Base-by-base conservation (phyloP, 768 basidiomycete genomes). In the Pisolithus tinctorius region DNA sequence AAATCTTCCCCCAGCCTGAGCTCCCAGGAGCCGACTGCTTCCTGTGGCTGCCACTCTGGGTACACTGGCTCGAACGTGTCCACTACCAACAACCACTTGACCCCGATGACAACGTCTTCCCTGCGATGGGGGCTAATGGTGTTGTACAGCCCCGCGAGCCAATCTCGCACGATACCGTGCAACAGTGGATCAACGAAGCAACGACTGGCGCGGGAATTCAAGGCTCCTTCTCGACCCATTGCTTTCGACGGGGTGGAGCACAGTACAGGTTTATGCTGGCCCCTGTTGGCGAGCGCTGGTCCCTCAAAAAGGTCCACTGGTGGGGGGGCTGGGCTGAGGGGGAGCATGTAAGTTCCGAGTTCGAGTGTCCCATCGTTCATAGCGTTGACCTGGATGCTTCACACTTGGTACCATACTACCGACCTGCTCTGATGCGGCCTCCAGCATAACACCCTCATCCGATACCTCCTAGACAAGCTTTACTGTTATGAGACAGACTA, bases 211-310 rank as follows among this genome's bases (percentile, higher is more conserved):
- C 37, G 1, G 17, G 13, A 17, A 38, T 58, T 14, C 52, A 58
- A 11, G 57, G 60, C 4, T 65, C 66, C 38, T 60, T 67, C 13
- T 58, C 57, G 3, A 20, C 13, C 1, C 73, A 74, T 50, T 70
- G 63, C 42, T 64, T 72, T 41, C 64, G 67, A 6, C 58, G 66
- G 6, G 69, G 71, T 26, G 72, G 72, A 4, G 64, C 69, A 0
- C 71, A 73, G 48, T 73, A 73, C 53, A 54, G 68, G 2, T 70
- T 75, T 44, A 72, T 74, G 60, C 65, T 55, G 48, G 70, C 71
- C 14, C 71, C 69, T 0, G 14, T 65, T 7, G 64, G 66, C 0
- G 47, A 66, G 45, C 56, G 63, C 2, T 75, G 74, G 74, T 62
- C 67, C 0, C 57, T 74, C 10, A 53, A 46, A 7, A 58, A 37